Evolutionary conservation across 2,329 filamentous ascomycete genomes (phyloP).

Genomic region (Zymoseptoria crescenta): DNA sequence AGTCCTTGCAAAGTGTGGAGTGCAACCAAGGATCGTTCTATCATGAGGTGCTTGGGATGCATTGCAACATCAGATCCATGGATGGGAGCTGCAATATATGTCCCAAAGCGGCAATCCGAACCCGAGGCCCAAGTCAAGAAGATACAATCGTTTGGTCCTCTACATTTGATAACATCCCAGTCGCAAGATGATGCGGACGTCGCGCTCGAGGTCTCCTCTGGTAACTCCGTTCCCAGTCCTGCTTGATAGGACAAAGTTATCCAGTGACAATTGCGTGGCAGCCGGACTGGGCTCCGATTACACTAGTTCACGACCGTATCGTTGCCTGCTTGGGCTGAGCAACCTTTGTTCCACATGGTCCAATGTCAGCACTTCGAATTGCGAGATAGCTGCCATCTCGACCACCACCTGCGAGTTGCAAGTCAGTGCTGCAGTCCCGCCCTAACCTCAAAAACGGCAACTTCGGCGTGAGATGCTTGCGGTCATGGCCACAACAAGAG

Average conservation of each 20-base stretch:
- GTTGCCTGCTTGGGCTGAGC: no score
- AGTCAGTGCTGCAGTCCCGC: no score
- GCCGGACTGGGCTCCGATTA: neutral
- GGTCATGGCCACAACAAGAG: no score
- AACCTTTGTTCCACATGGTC: no score
- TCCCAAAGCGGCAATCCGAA: neutral
- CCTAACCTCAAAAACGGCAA: no score
- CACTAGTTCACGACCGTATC: neutral
- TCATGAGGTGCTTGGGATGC: neutral
- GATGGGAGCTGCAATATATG: neutral
- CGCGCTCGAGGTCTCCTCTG: neutral
- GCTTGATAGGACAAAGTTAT: neutral
- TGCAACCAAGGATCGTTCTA: neutral
- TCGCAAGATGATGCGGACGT: neutral
- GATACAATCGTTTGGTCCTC: neutral
- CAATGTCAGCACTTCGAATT: no score
- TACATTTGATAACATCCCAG: neutral
- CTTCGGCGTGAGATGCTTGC: no score
- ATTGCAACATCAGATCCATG: slow-evolving; percentile 1
- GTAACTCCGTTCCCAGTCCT: neutral
- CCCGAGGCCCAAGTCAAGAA: neutral
- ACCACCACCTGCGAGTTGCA: no score
- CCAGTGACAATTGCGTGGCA: neutral
- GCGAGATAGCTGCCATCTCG: no score
- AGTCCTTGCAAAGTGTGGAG: neutral